Evolutionary conservation across 2,329 filamentous ascomycete genomes (phyloP), one percentile per base, ranked within the genome.

Genomic region (Ascochyta lentis): DNA sequence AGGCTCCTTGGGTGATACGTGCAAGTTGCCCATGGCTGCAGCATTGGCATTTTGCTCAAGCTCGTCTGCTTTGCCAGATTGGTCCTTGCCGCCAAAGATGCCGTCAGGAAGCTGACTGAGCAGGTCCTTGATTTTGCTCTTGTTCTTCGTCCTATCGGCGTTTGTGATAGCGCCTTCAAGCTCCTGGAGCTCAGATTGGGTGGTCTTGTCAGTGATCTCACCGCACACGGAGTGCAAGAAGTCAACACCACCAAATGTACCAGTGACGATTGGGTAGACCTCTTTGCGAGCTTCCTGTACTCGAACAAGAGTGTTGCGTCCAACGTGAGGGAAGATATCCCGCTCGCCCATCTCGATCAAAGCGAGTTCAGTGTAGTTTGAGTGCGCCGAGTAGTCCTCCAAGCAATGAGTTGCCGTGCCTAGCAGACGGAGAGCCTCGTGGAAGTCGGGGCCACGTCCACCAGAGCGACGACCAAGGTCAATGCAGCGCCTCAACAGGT

Each of bases 191-290:
- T 98, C 94, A 58, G 91, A 95, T 74, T 97, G 93, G 27, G 89
- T 93, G 57, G 93, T 81, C 79, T 96, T 96, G 77, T 97, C 93
- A 35, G 89, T 90, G 47, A 96, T 86, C 65, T 88, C 86, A 50
- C 86, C 86, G 63, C 86, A 90, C 27, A 96, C 92, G 1, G 90
- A 95, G 79, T 96, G 92, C 58, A 96, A 80, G 78, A 97, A 97
- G 70, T 97, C 94, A 13, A 96, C 93, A 60, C 93, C 93, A 59
- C 93, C 93, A 76, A 97, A 97, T 6, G 93, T 97, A 56, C 94
- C 93, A 1, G 93, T 97, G 40, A 96, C 84, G 58, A 94, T 80
- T 6, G 93, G 93, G 67, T 90, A 96, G 58, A 96, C 90, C 4
- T 82, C 70, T 31, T 81, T 72, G 22, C 82, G 81, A 54, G 85